Base-by-base conservation (phyloP, 805 yeast genomes). In the Ogataea nitratoaversa region DNA sequence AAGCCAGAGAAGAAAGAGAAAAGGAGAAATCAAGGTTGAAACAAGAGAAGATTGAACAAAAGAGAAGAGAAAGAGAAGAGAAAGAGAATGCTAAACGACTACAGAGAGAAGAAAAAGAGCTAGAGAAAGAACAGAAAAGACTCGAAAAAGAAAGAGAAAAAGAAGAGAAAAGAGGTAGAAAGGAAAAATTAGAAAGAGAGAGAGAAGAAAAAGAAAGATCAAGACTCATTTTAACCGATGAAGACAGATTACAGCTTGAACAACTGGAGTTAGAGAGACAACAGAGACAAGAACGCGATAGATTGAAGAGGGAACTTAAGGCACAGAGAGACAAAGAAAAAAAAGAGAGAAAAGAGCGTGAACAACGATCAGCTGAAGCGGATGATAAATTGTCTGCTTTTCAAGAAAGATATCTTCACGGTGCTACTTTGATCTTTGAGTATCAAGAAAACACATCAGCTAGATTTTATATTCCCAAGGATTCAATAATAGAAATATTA, bases 371-470 rank as follows among this genome's bases (percentile, higher is more conserved):
- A 30, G 29, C 45, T 41, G 44, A 45, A 31, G 17, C 70, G 43
- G 86, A 82, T 34, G 78, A 71, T 44, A 79, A 76, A 49, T 62
- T 85, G 37, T 84, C 93, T 0, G 81, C 89, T 0, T 84, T 84
- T 52, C 95, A 85, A 53, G 90, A 82, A 49, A 74, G 79, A 56
- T 84, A 84, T 52, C 65, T 76, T 18, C 59, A 73, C 28, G 76
- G 78, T 50, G 88, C 95, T 0, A 83, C 86, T 38, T 58, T 93
- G 30, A 81, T 89, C 5, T 81, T 91, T 59, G 99, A 93, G 60
- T 91, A 80, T 63, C 73, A 74, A 20, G 98, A 93, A 52, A 82
- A 80, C 56, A 76, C 93, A 0, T 72, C 81, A 34, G 81, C 81
- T 7, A 72, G 98, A 42, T 91, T 74, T 53, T 65, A 74, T 42